Conservation (phyloP, 1,139 yeast genomes). For the Sugiyamaella grinbergsii region DNA sequence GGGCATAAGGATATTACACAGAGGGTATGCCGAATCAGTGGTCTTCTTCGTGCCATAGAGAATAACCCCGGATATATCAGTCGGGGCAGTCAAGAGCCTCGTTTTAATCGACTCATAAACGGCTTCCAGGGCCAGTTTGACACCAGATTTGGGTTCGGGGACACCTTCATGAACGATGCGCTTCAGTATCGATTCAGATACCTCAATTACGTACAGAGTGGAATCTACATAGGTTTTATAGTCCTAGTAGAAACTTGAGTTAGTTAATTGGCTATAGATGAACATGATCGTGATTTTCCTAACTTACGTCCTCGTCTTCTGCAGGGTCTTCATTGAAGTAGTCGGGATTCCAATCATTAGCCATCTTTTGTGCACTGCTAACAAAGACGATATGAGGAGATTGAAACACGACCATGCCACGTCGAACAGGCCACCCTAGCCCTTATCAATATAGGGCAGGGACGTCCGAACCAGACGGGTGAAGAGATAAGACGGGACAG, state of each 20-base stretch:
- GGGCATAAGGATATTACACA: constrained; percentile 33
- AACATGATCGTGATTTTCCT: neutral
- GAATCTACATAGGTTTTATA: constrained; percentile 40
- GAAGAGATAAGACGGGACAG: too few relatives aligned
- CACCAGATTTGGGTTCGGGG: constrained; percentile 21
- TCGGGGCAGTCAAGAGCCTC: constrained; percentile 37
- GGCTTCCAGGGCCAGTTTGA: constrained; percentile 37
- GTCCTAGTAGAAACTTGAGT: constrained; percentile 25
- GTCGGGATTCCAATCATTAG: constrained; percentile 10
- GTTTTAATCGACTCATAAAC: constrained; percentile 39
- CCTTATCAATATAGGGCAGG: constrained; percentile 1
- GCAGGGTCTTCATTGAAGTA: constrained; percentile 4
- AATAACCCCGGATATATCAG: constrained; percentile 41
- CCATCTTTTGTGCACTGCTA: neutral
- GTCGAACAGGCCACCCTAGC: neutral
- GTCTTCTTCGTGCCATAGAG: constrained; percentile 38
- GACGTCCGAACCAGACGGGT: neutral
- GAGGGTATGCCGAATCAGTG: constrained; percentile 28
- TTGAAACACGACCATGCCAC: neutral
- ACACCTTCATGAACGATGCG: constrained; percentile 21
- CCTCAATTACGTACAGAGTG: constrained; percentile 43
- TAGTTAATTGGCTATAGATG: neutral
- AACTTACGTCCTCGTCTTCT: constrained; percentile 10
- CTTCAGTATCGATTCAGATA: constrained; percentile 39
- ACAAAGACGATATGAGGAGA: neutral